These are phyloP conservation scores for Penium margaritaceum DNA, from an alignment of 139 green algal species.

Conservation along the genomic window DNA sequence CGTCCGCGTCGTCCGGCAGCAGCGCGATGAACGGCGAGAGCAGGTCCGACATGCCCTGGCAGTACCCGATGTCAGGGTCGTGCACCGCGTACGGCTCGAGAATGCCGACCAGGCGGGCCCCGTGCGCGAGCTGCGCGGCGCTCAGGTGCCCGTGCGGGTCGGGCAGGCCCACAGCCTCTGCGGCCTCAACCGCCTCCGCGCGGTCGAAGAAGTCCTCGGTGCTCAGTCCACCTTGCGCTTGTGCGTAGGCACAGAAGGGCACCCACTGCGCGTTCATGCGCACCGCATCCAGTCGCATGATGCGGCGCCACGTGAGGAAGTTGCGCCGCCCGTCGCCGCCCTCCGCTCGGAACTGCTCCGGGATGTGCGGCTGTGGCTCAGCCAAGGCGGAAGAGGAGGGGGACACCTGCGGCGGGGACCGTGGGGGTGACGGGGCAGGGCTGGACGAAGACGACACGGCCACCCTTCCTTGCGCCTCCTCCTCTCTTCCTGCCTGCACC, in stretches of 20 bases:
- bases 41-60: constrained; percentile 81
- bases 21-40: constrained; percentile 71
- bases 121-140: constrained; percentile 22
- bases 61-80: constrained; percentile 76
- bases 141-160: constrained; percentile 35
- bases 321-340: no score
- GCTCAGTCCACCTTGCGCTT: no score
- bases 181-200: constrained; percentile 17
- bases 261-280: constrained; percentile 45
- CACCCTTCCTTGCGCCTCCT: no score
- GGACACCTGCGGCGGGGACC: no score
- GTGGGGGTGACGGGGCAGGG: no score
- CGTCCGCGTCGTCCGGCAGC: constrained; percentile 69
- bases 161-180: constrained; percentile 11
- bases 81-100: constrained; percentile 73
- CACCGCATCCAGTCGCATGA: constrained; percentile 45
- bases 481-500: no score
- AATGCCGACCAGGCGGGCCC: constrained; percentile 48
- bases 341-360: no score
- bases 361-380: no score
- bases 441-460: no score
- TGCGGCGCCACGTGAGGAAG: constrained; percentile 37
- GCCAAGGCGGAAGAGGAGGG: no score
- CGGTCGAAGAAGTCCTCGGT: constrained; percentile 3
- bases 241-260: no score